Percentiles rank a stretch among this genome's conserved stretches.
Evolutionary conservation across 2,329 filamentous ascomycete genomes (phyloP).

Genomic region (Malbranchea cinnamomea): DNA sequence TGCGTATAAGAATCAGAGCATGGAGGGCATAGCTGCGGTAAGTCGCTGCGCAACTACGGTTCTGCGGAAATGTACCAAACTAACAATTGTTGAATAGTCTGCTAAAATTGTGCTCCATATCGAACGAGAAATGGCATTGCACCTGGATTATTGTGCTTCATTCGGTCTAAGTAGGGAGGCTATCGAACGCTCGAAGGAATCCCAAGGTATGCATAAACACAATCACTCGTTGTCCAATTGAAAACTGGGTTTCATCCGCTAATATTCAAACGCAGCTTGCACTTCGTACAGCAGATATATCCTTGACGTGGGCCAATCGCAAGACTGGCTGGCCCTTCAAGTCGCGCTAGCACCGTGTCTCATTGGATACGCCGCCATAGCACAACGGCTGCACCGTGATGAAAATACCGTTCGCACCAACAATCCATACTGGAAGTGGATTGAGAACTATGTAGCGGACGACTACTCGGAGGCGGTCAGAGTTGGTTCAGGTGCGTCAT

Average conservation of each 20-base stretch:
- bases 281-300: constrained; percentile 76
- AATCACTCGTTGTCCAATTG: neutral
- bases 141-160: constrained; percentile 65
- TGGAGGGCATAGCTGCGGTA: constrained; percentile 58
- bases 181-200: constrained; percentile 60
- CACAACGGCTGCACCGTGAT: constrained; percentile 51
- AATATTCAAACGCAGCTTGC: constrained; percentile 39
- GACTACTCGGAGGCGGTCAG: constrained; percentile 62
- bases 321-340: constrained; percentile 79
- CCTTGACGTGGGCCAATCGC: constrained; percentile 71
- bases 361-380: constrained; percentile 75
- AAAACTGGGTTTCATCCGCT: constrained; percentile 2
- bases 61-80: neutral
- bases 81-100: constrained; percentile 28
- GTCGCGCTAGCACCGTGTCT: constrained; percentile 74
- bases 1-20: constrained; percentile 65
- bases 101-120: constrained; percentile 63
- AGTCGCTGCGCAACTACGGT: constrained; percentile 13
- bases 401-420: constrained; percentile 43
- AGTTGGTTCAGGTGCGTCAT: constrained; percentile 48
- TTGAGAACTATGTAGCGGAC: constrained; percentile 71
- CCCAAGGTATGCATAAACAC: constrained; percentile 40
- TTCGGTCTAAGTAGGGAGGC: constrained; percentile 64
- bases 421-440: constrained; percentile 80
- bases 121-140: constrained; percentile 63